These are phyloP conservation scores for Beauveria bassiana DNA, from an alignment of 2,329 filamentous ascomycete species.

Conservation along the genomic window DNA sequence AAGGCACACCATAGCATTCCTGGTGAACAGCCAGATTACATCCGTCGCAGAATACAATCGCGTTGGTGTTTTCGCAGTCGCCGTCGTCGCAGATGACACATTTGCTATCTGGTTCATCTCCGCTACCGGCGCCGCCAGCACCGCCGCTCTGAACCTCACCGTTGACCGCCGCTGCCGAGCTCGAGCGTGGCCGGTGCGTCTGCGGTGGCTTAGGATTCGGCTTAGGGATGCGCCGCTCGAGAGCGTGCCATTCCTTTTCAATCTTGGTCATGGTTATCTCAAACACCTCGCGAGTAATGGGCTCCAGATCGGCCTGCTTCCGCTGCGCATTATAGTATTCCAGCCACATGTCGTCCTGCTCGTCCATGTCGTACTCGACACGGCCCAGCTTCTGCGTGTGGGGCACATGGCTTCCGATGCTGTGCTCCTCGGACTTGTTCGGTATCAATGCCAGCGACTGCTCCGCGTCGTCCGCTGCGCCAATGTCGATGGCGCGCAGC, in stretches of 20 bases:
- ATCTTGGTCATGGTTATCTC: slow-evolving; percentile 99
- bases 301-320: slow-evolving; percentile 64
- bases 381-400: slow-evolving; percentile 52
- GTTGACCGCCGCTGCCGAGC: slow-evolving; percentile 90
- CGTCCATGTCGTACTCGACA: slow-evolving; percentile 99
- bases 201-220: slow-evolving; percentile 94
- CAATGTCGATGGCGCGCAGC: slow-evolving; percentile 54
- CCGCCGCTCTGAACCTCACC: slow-evolving; percentile 68
- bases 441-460: slow-evolving; percentile 22
- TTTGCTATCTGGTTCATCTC: slow-evolving; percentile 90
- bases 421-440: slow-evolving; percentile 22
- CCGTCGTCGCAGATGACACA: slow-evolving; percentile 97
- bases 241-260: slow-evolving; percentile 94
- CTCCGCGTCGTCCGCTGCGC: slow-evolving; percentile 52
- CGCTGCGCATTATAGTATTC: slow-evolving; percentile 74
- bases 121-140: neutral
- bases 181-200: slow-evolving; percentile 85
- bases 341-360: slow-evolving; percentile 96
- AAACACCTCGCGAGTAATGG: slow-evolving; percentile 87
- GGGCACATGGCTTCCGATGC: slow-evolving; percentile 11
- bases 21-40: slow-evolving; percentile 97
- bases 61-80: slow-evolving; percentile 99
- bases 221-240: slow-evolving; percentile 95
- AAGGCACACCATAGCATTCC: slow-evolving; percentile 97
- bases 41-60: slow-evolving; percentile 97